Evolutionary conservation across 129 eudicot species (phyloP), one percentile per base, ranked within the genome.

Genomic region (Cynara cardunculus): DNA sequence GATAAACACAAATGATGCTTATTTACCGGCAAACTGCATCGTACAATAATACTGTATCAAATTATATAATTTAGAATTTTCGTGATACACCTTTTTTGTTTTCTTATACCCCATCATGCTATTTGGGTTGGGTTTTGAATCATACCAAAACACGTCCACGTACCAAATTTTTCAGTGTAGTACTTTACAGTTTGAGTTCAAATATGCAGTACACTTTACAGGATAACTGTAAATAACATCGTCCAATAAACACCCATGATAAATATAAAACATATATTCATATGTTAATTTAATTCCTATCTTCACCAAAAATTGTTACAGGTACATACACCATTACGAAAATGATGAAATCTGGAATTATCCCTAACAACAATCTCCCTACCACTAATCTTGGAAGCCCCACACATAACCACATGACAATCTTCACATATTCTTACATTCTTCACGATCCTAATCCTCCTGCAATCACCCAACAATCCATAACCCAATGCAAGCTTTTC

Each of bases 371-470:
- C 34, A 49, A 89, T 91, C 80, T 80, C 86, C 88, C 92, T 87
- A 19, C 90, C 87, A 3, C 83, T 84, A 39, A 89, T 25, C 73
- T 41, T 69, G 25, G 94, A 91, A 22, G 92, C 97, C 53, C 87
- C 87, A 69, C 89, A 87, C 94, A 91, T 91, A 56, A 91, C 78
- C 37, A 77, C 19, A 65, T 90, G 96, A 69, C 96, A 90, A 56
- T 88, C 96, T 89, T 86, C 92, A 75, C 94, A 91, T 49, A 89
- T 91, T 80, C 94, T 80, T 4, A 91, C 53, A 84, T 91, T 91
- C 80, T 91, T 91, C 78, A 89, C 85, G 16, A 91, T 89, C 75
- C 89, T 87, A 46, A 91, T 86, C 8, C 74, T 35, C n/a, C 61
- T n/a, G 7, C 86, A 83, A 59, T 70, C 82, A 76, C 25, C 68